Evolutionary conservation across 1,284 basidiomycete genomes (phyloP).

Genomic region (Puccinia triticina): DNA sequence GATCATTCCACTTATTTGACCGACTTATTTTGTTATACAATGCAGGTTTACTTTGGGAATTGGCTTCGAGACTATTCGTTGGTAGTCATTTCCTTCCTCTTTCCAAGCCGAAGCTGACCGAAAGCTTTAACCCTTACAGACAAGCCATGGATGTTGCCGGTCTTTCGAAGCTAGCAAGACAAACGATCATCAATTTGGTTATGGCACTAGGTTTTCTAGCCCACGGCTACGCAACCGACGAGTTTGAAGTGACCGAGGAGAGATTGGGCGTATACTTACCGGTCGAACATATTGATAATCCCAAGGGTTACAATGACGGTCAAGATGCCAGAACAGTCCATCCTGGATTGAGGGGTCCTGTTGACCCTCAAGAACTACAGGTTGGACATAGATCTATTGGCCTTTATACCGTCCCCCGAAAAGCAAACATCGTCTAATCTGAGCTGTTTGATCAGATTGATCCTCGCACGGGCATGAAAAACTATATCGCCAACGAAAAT

Average conservation of each 20-base stretch:
- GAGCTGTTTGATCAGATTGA: constrained; percentile 72
- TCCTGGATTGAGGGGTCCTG: constrained; percentile 75
- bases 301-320: constrained; percentile 56
- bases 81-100: background rate
- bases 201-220: constrained; percentile 51
- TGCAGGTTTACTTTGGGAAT: constrained; percentile 52
- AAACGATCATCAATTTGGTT: constrained; percentile 50
- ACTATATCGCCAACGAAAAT: constrained; percentile 81
- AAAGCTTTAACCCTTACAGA: constrained; percentile 5
- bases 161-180: constrained; percentile 49
- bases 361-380: constrained; percentile 65
- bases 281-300: constrained; percentile 73
- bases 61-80: constrained; percentile 52
- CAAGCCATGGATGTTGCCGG: constrained; percentile 52
- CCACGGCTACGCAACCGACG: constrained; percentile 61
- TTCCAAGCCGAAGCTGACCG: background rate
- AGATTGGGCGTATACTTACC: constrained; percentile 76
- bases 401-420: background rate
- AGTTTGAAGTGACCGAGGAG: constrained; percentile 88
- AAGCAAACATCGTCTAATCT: background rate
- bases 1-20: background rate
- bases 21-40: background rate
- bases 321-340: constrained; percentile 76
- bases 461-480: constrained; percentile 86
- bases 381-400: background rate